Base-by-base conservation (phyloP, 495 filamentous ascomycete genomes). In the Neurospora tetraspora region DNA sequence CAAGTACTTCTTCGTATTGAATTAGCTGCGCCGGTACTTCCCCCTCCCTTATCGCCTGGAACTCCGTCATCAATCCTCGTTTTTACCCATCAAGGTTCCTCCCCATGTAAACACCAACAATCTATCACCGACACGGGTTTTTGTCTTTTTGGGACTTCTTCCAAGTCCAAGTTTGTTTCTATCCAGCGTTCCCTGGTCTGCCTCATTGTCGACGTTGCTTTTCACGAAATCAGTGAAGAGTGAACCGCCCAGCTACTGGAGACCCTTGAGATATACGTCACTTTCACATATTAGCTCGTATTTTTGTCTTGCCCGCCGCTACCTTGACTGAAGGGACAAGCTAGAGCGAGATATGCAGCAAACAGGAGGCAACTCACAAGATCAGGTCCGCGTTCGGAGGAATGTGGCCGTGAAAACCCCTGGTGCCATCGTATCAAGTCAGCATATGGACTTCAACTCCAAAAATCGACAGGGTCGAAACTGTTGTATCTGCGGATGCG, bases 331-430 rank as follows among this genome's bases (percentile, higher is more conserved):
- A 31, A 31, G 36, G 2, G 31, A 39, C 34, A 38, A 68, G 31
- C 39, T 27, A 42, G n/a, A 34, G 69, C 14, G 16, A 69, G 16
- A n/a, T 37, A n/a, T n/a, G 8, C 16, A 40, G 61, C 47, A 72
- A 74, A 59, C 53, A 10, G 27, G 4, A 69, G 31, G 14, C 2
- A 5, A 83, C 86, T 80, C 80, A 88, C 86, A 89, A 89, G 77
- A 89, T 84, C 16, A 89, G 76, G 73, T 86, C 85, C n/a, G 86
- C 77, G 36, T 83, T 81, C 7, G 84, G 80, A 14, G 86, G 86
- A 39, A 89, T 93, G 74, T 90, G 85, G 37, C 88, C 89, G 40
- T 88, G 88, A 83, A 91, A 92, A 39, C 90, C 89, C 70, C 90
- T 91, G 39, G 12, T 7, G 39, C 20, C 47, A 59, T 34, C 16